Base-by-base conservation (phyloP, 768 basidiomycete genomes). In the Rubroboletus pulcherrimus region DNA sequence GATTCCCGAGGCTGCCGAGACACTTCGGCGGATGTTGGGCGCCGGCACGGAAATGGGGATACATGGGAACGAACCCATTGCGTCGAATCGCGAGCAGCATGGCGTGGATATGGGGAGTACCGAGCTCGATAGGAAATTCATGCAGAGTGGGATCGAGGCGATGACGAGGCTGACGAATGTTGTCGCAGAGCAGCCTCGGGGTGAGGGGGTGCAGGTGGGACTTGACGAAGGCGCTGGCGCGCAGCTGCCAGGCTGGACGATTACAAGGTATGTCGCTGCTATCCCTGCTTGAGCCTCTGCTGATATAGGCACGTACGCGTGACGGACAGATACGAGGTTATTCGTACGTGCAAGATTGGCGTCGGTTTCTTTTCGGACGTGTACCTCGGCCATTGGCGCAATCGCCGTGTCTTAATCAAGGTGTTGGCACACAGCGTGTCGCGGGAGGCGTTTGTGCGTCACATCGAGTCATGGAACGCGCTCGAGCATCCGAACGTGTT, bases 361-460 rank as follows among this genome's bases (percentile, higher is more conserved):
- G 63, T 82, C 19, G 90, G 91, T 0, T 85, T 81, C 71, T 89
- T 91, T 73, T 87, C 87, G 12, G 81, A 86, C 52, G 89, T 93
- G 7, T 91, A 86, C 70, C 76, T 77, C n/a, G 91, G 90, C 0
- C 78, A 71, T 11, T 94, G 91, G 90, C 77, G 81, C 35, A 79
- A 77, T 4, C 76, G 77, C 21, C 75, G 76, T 0, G 89, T 91
- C 7, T 85, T 87, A 4, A 78, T 91, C 75, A 91, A 92, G 70
- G 81, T 89, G 3, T 74, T 91, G 14, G 79, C 83, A 2, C 78
- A 81, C 47, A 77, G 77, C 37, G 84, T 86, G 1, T 83, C 85
- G 3, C 75, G 78, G 41, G 72, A 79, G 33, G 74, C 90, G 6
- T 94, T 93, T 72, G 68, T 85, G 21, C 80, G 80, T 51, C 86